Percentiles rank a stretch among this genome's conserved stretches.
Evolutionary conservation across 1,284 basidiomycete species (phyloP).

Genomic region (Boletus holoroseus): DNA sequence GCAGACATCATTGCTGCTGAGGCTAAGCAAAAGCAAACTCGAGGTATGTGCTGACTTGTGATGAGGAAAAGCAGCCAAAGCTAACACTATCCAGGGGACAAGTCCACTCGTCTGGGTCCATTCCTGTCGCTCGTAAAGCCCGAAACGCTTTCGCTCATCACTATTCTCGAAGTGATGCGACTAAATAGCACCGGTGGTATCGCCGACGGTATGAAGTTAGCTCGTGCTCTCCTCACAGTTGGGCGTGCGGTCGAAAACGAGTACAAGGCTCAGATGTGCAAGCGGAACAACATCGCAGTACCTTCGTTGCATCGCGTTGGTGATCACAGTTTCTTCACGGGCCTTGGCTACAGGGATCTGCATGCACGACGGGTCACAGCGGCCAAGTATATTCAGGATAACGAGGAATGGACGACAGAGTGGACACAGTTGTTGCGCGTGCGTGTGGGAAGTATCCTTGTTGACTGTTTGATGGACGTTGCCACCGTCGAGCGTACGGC

Average conservation of each 20-base stretch:
- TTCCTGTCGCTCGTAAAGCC: constrained; percentile 76
- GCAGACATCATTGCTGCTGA: constrained; percentile 44
- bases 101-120: constrained; percentile 38
- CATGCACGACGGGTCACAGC: constrained; percentile 58
- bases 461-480: constrained; percentile 80
- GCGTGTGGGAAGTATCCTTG: constrained; percentile 77
- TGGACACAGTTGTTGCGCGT: constrained; percentile 81
- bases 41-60: constrained; percentile 14
- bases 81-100: constrained; percentile 8
- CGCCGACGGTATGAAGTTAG: constrained; percentile 84
- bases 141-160: constrained; percentile 82
- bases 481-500: constrained; percentile 72
- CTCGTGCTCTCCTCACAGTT: constrained; percentile 76
- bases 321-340: constrained; percentile 50
- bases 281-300: constrained; percentile 55
- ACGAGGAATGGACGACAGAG: constrained; percentile 67
- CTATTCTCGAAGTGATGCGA: constrained; percentile 88
- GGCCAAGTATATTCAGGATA: constrained; percentile 58
- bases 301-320: constrained; percentile 38
- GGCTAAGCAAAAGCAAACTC: constrained; percentile 24
- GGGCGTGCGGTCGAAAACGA: constrained; percentile 87
- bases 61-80: background rate
- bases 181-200: constrained; percentile 75
- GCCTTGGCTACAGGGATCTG: constrained; percentile 52
- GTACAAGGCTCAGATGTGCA: constrained; percentile 80